Evolutionary conservation across 2,329 filamentous ascomycete genomes (phyloP).

Genomic region (Nothomitra cinnamomea): DNA sequence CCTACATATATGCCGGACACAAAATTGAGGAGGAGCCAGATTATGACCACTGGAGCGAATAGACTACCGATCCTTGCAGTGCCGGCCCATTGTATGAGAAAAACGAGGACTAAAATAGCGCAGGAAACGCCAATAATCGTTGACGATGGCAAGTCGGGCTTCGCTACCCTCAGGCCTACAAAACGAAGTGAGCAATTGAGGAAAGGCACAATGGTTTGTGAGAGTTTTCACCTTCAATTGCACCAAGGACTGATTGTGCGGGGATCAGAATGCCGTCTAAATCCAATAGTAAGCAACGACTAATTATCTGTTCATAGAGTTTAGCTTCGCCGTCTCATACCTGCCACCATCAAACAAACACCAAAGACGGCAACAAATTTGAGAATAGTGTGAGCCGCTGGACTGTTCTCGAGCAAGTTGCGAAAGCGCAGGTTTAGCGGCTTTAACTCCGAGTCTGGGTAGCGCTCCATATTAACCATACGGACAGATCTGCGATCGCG

Average conservation of each 20-base stretch:
- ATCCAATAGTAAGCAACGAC: background rate
- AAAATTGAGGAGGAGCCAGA: constrained; percentile 50
- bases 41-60: constrained; percentile 49
- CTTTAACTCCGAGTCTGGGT: constrained; percentile 38
- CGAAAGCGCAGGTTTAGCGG: constrained; percentile 35
- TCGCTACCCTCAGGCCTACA: constrained; percentile 34
- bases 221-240: constrained; percentile 36
- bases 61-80: constrained; percentile 39
- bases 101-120: constrained; percentile 45
- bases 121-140: constrained; percentile 48
- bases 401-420: no score
- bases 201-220: background rate
- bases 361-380: no score
- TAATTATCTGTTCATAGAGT: background rate
- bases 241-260: constrained; percentile 52
- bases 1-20: constrained; percentile 41
- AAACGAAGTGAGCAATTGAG: background rate
- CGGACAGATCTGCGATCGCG: constrained; percentile 38
- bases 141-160: constrained; percentile 34
- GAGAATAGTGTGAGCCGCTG: no score
- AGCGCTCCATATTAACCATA: constrained; percentile 40
- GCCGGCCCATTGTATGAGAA: constrained; percentile 47
- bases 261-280: constrained; percentile 49
- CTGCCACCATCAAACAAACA: constrained; percentile 42
- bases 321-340: background rate